Conservation (phyloP, 2,329 filamentous ascomycete genomes). For the Aureobasidium sp. region DNA sequence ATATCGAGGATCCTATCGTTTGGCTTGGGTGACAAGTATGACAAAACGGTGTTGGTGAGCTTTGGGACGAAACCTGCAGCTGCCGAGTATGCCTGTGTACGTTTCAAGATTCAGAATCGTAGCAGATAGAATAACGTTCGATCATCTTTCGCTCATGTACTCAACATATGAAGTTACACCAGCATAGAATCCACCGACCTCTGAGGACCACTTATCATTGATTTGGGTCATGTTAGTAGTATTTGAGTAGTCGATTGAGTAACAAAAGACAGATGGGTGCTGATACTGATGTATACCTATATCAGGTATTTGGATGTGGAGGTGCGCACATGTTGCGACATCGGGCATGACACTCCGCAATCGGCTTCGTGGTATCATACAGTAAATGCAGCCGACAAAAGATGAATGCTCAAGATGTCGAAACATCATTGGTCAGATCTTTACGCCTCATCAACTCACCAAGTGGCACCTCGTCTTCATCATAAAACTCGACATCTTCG, state of each 20-base stretch:
- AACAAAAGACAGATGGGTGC: too few species aligned
- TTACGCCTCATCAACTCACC: conserved; percentile 58
- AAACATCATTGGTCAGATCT: conserved; percentile 23
- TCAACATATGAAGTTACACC: background rate
- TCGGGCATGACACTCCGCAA: conserved; percentile 1
- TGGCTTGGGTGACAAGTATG: conserved; percentile 31
- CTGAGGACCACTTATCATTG: conserved; percentile 13
- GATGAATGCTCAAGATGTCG: background rate
- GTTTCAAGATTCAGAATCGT: background rate
- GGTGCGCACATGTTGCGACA: background rate
- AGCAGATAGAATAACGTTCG: too few species aligned
- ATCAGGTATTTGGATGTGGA: background rate
- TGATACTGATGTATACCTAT: background rate
- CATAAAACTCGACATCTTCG: conserved; percentile 62
- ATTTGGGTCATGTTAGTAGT: background rate
- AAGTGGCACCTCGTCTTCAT: conserved; percentile 63
- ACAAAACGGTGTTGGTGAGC: conserved; percentile 33
- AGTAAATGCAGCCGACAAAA: background rate
- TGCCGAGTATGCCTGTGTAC: conserved; percentile 27
- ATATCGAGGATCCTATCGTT: conserved; percentile 35
- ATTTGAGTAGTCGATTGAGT: too few species aligned
- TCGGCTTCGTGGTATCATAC: background rate
- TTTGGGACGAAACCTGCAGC: conserved; percentile 37
- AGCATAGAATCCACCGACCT: background rate
- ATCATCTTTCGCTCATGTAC: too few species aligned